Evolutionary conservation across 2,329 filamentous ascomycete genomes (phyloP).

Genomic region (Xylaria sp.): DNA sequence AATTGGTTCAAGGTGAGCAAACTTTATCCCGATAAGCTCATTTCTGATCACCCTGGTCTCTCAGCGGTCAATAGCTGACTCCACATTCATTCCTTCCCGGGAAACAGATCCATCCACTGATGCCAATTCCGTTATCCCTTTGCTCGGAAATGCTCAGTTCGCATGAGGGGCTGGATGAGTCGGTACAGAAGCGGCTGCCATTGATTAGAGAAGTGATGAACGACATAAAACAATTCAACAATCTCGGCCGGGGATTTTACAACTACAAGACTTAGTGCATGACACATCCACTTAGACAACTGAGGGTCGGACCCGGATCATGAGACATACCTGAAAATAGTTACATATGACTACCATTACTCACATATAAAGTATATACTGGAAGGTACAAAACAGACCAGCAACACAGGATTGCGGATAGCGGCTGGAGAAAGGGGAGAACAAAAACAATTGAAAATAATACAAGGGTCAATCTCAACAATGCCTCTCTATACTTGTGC

Average conservation of each 20-base stretch:
- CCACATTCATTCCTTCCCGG: neutral
- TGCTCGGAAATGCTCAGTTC: constrained; percentile 13
- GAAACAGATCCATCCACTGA: constrained; percentile 10
- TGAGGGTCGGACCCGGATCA: too few relatives aligned
- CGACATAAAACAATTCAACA: constrained; percentile 13
- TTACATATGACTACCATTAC: too few relatives aligned
- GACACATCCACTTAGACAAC: too few relatives aligned
- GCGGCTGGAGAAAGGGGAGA: neutral
- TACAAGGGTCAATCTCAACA: neutral
- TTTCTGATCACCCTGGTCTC: neutral
- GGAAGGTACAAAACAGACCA: neutral
- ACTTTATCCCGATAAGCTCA: too few relatives aligned
- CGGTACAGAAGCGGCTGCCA: constrained; percentile 3
- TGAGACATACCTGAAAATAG: too few relatives aligned
- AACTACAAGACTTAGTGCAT: neutral
- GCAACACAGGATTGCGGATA: neutral
- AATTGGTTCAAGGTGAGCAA: constrained; percentile 16
- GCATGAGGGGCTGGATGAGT: constrained; percentile 6
- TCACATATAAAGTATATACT: too few relatives aligned
- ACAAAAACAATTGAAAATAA: neutral
- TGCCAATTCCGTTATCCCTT: constrained; percentile 14
- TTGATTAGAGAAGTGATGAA: constrained; percentile 8
- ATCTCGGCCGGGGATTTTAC: constrained; percentile 14
- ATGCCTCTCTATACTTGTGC: too few relatives aligned
- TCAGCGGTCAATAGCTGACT: neutral